Percentiles rank a stretch among this genome's conserved stretches.
phyloP scores from a whole-genome alignment of 805 yeast genomes.

The Candida sphagnicola region DNA sequence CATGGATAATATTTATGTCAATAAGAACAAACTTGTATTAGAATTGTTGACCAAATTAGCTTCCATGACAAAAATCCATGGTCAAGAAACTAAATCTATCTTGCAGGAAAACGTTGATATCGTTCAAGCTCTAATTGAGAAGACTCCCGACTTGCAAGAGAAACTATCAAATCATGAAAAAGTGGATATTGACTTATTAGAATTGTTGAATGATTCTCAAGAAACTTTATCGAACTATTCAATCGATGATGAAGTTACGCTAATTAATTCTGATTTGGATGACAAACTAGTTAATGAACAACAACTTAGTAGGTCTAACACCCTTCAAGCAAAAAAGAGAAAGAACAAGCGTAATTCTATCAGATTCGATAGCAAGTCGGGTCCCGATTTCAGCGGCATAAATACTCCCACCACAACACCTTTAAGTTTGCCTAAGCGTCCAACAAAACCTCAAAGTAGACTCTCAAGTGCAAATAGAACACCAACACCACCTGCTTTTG shows the following conservation, averaged over 20 bases:
- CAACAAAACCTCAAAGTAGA: conserved; percentile 6
- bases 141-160: conserved; percentile 32
- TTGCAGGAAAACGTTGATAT: conserved; percentile 45
- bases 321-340: conserved; percentile 20
- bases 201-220: conserved; percentile 28
- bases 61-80: conserved; percentile 42
- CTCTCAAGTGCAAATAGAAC: conserved; percentile 14
- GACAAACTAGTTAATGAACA: conserved; percentile 5
- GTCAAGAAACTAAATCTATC: conserved; percentile 43
- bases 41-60: conserved; percentile 43
- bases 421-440: conserved; percentile 1
- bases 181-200: conserved; percentile 30
- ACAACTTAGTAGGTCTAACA: conserved; percentile 10
- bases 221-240: conserved; percentile 27
- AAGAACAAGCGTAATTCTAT: conserved; percentile 33
- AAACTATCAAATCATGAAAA: conserved; percentile 23
- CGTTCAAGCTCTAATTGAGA: conserved; percentile 35
- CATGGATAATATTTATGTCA: conserved; percentile 46
- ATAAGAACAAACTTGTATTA: conserved; percentile 42
- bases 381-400: conserved; percentile 14
- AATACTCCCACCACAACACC: conserved; percentile 17
- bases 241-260: conserved; percentile 31
- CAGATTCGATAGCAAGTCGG: conserved; percentile 22
- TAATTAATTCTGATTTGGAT: conserved; percentile 15
- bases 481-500: conserved; percentile 24